These are phyloP conservation scores for Oxyria digyna DNA, from an alignment of 148 eudicot genomes.

Conservation along the genomic window DNA sequence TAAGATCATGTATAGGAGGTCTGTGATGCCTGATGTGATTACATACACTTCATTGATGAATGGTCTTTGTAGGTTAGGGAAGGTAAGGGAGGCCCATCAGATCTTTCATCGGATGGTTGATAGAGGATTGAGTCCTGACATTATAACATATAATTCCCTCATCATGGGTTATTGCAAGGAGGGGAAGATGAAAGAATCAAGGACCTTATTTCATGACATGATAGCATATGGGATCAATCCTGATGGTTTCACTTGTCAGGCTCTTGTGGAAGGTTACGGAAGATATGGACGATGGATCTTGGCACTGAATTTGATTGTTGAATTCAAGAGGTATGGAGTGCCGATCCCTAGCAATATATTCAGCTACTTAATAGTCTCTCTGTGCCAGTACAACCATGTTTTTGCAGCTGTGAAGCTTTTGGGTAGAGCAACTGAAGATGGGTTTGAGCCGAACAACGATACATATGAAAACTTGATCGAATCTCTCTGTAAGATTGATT, in stretches of 20 bases:
- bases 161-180: conserved; percentile 69
- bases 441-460: conserved; percentile 32
- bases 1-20: conserved; percentile 69
- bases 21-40: conserved; percentile 63
- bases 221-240: conserved; percentile 40
- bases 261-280: conserved; percentile 56
- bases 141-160: conserved; percentile 60
- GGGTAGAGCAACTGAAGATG: conserved; percentile 42
- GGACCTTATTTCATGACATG: conserved; percentile 60
- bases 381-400: conserved; percentile 50
- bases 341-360: conserved; percentile 29
- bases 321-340: conserved; percentile 45
- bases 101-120: conserved; percentile 52
- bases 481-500: conserved; percentile 44
- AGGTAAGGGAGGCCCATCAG: conserved; percentile 52
- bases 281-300: conserved; percentile 47
- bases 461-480: conserved; percentile 44
- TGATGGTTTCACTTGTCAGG: conserved; percentile 53
- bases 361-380: conserved; percentile 35
- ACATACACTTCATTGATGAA: conserved; percentile 68
- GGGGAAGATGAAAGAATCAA: conserved; percentile 65
- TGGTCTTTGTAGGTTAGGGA: conserved; percentile 75
- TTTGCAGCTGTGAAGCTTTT: conserved; percentile 54
- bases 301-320: conserved; percentile 54
- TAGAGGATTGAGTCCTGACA: conserved; percentile 61